phyloP scores from a whole-genome alignment of 805 yeast species.

The Phaffomyces thermotolerans region DNA sequence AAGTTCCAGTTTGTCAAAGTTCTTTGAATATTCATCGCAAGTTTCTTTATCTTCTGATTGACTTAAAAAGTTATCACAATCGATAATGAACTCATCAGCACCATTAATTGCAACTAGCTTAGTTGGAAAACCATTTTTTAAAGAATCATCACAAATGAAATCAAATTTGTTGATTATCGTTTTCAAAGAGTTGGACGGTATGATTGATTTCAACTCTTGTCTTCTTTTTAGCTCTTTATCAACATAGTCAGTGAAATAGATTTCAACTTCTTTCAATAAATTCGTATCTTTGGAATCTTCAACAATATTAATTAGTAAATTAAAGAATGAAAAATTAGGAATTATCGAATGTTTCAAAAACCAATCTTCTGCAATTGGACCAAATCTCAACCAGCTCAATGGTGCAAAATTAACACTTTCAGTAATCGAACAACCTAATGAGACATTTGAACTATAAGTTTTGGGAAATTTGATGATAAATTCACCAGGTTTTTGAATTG shows the following conservation, averaged over 20 bases:
- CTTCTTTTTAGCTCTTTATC: constrained; percentile 40
- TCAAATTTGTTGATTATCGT: constrained; percentile 33
- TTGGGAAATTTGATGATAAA: constrained; percentile 51
- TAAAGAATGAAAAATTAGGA: constrained; percentile 47
- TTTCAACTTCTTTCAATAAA: constrained; percentile 28
- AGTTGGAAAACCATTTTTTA: constrained; percentile 47
- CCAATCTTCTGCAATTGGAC: constrained; percentile 47
- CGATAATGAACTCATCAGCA: constrained; percentile 28
- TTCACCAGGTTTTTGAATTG: constrained; percentile 58
- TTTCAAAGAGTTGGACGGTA: constrained; percentile 23
- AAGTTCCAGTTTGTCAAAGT: constrained; percentile 30
- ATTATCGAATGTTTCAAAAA: constrained; percentile 36
- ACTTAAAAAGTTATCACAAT: constrained; percentile 26
- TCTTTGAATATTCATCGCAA: constrained; percentile 8
- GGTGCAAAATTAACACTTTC: constrained; percentile 56
- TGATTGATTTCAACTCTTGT: constrained; percentile 25
- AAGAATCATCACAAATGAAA: constrained; percentile 46
- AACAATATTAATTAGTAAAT: constrained; percentile 40
- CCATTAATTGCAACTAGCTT: constrained; percentile 35
- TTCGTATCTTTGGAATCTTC: constrained; percentile 32
- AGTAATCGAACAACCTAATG: constrained; percentile 48
- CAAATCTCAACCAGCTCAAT: constrained; percentile 41
- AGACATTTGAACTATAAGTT: constrained; percentile 42
- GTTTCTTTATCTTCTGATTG: not conserved
- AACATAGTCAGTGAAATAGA: constrained; percentile 28